Evolutionary conservation across 2,329 filamentous ascomycete genomes (phyloP).

Genomic region (Alternaria ethzedia): DNA sequence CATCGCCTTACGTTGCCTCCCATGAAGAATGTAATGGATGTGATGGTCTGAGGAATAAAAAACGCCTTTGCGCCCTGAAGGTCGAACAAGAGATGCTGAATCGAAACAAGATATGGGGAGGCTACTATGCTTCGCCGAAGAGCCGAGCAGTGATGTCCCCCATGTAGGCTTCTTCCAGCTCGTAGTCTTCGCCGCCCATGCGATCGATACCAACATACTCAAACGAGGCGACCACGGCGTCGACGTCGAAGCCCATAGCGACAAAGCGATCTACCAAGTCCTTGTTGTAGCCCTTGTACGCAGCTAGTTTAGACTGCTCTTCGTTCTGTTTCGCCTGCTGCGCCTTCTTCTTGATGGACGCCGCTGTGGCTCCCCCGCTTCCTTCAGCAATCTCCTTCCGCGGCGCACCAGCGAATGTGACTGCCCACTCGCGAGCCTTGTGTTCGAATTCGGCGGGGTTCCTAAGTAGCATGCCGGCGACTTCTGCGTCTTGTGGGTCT

Average conservation of each 20-base stretch:
- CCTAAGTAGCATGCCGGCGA: conserved; percentile 85
- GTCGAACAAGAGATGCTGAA: background rate
- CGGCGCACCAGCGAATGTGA: conserved; percentile 80
- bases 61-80: background rate
- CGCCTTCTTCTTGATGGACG: conserved; percentile 62
- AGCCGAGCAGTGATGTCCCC: conserved; percentile 86
- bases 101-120: background rate
- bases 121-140: conserved; percentile 69
- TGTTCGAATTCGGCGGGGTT: conserved; percentile 79
- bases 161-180: conserved; percentile 88
- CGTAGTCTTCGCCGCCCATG: conserved; percentile 79
- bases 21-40: background rate
- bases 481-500: conserved; percentile 95
- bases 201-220: conserved; percentile 80
- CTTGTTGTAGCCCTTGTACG: conserved; percentile 86
- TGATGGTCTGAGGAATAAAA: background rate
- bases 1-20: background rate
- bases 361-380: conserved; percentile 59
- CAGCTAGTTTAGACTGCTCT: conserved; percentile 61
- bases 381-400: conserved; percentile 60
- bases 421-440: conserved; percentile 89
- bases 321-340: conserved; percentile 64
- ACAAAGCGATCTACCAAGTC: conserved; percentile 83
- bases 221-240: conserved; percentile 85
- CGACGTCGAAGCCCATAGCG: conserved; percentile 88